Evolutionary conservation across 1,139 yeast genomes (phyloP).

Genomic region (Pichia sp.): DNA sequence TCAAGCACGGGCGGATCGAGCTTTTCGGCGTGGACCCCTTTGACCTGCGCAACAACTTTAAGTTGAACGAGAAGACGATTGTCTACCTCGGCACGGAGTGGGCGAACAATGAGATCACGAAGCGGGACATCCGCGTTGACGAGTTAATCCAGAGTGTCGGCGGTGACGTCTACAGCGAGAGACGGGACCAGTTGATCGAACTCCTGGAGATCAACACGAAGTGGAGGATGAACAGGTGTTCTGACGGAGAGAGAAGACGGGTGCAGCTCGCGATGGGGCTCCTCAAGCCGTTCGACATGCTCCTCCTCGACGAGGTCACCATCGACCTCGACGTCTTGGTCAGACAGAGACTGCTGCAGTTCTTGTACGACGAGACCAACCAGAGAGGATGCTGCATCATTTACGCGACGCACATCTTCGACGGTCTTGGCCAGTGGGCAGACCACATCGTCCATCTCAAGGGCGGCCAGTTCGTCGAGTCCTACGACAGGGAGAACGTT

Average conservation of each 20-base stretch:
- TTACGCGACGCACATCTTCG: constrained; percentile 96
- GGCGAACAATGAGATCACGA: constrained; percentile 88
- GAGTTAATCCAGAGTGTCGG: constrained; percentile 79
- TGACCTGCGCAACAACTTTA: constrained; percentile 40
- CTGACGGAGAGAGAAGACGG: constrained; percentile 93
- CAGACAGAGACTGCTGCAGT: constrained; percentile 65
- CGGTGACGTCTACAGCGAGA: constrained; percentile 64
- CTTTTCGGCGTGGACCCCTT: constrained; percentile 89
- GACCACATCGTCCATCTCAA: constrained; percentile 77
- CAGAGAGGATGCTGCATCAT: constrained; percentile 65
- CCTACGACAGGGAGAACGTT: constrained; percentile 33
- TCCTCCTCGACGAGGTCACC: constrained; percentile 89
- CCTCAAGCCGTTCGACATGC: constrained; percentile 80
- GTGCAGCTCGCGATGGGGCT: constrained; percentile 94
- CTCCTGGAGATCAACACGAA: constrained; percentile 77
- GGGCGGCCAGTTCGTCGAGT: constrained; percentile 50
- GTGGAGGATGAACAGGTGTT: constrained; percentile 90
- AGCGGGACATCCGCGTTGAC: constrained; percentile 84
- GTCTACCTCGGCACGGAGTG: constrained; percentile 96
- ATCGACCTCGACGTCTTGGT: constrained; percentile 94
- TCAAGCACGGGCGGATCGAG: constrained; percentile 62
- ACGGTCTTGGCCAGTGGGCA: constrained; percentile 89
- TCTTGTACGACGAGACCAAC: constrained; percentile 66
- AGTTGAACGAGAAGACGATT: constrained; percentile 42
- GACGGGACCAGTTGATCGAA: constrained; percentile 71